A percentile compares a stretch with the other conserved stretches of the same genome.
Conservation (phyloP, 2,329 filamentous ascomycete genomes). For the Colletotrichum kahawae region DNA sequence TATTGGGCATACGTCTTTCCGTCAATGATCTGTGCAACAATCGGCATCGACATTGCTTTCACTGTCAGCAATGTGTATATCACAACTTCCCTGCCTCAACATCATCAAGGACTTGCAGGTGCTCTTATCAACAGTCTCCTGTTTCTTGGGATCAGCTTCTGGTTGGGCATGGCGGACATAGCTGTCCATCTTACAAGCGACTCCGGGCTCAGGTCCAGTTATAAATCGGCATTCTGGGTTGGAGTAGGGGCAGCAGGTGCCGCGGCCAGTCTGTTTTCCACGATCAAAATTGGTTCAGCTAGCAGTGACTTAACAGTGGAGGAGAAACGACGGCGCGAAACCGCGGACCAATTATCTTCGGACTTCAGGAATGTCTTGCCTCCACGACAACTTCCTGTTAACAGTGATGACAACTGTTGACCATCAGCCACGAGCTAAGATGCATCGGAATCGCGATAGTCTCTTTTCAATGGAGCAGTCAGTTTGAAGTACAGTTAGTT, state of each 20-base stretch:
- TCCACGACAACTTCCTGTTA: too few species aligned
- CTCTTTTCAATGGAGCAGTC: too few species aligned
- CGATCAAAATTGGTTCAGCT: not conserved
- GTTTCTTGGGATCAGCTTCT: constrained; percentile 75
- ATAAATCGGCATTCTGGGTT: constrained; percentile 72
- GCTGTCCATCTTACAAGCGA: constrained; percentile 54
- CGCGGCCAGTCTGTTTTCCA: constrained; percentile 29
- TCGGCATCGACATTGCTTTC: constrained; percentile 80
- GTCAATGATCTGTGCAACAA: constrained; percentile 69
- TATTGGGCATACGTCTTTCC: constrained; percentile 81
- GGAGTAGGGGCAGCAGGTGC: constrained; percentile 59
- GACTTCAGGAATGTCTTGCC: too few species aligned
- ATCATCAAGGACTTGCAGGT: constrained; percentile 67
- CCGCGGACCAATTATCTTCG: too few species aligned
- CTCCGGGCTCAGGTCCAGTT: constrained; percentile 55
- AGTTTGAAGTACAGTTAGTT: too few species aligned
- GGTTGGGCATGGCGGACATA: constrained; percentile 74
- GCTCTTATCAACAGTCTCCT: constrained; percentile 35
- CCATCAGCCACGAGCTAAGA: too few species aligned
- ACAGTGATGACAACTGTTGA: too few species aligned
- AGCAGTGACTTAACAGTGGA: not conserved
- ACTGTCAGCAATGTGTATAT: constrained; percentile 80
- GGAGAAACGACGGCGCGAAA: not conserved
- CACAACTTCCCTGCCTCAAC: constrained; percentile 70
- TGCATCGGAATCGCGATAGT: too few species aligned